A percentile compares a stretch with the other conserved stretches of the same genome.
These are phyloP conservation scores for Kuraishia borneana DNA, from an alignment of 805 yeast genomes.

Conservation along the genomic window DNA sequence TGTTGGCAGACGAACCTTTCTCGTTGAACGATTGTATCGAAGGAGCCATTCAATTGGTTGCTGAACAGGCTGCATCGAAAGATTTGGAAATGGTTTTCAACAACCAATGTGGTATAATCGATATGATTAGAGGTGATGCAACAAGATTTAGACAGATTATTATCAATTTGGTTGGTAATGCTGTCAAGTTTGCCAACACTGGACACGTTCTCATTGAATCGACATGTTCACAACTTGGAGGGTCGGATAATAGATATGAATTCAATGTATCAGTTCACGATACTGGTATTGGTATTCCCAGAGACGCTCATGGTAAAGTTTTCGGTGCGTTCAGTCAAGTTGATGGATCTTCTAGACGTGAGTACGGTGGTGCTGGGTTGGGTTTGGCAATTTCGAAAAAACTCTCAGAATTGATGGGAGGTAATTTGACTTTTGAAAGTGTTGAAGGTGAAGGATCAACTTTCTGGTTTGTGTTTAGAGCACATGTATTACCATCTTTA, in stretches of 20 bases:
- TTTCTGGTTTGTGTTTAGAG: constrained; percentile 26
- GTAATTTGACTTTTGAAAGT: constrained; percentile 32
- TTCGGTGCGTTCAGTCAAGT: constrained; percentile 45
- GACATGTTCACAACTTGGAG: constrained; percentile 14
- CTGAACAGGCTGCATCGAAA: constrained; percentile 33
- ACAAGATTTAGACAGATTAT: constrained; percentile 39
- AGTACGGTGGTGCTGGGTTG: constrained; percentile 41
- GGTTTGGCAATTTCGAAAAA: constrained; percentile 73
- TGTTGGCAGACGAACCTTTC: constrained; percentile 30
- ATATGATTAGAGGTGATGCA: constrained; percentile 32
- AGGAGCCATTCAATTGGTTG: constrained; percentile 34
- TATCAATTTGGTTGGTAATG: constrained; percentile 41
- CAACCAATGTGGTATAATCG: constrained; percentile 27
- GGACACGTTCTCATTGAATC: constrained; percentile 30
- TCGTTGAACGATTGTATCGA: constrained; percentile 32
- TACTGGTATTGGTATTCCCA: constrained; percentile 44
- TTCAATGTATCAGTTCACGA: constrained; percentile 30
- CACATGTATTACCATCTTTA: no score
- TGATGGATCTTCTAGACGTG: constrained; percentile 41
- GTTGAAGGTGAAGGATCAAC: constrained; percentile 34
- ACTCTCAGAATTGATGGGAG: constrained; percentile 81
- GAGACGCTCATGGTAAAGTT: constrained; percentile 28
- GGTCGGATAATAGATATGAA: constrained; percentile 23
- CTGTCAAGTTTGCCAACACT: constrained; percentile 34
- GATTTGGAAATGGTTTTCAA: constrained; percentile 32